Percentiles rank a stretch among this genome's conserved stretches.
phyloP scores from a whole-genome alignment of 495 filamentous ascomycete species.

The Neurospora tetraspora region DNA sequence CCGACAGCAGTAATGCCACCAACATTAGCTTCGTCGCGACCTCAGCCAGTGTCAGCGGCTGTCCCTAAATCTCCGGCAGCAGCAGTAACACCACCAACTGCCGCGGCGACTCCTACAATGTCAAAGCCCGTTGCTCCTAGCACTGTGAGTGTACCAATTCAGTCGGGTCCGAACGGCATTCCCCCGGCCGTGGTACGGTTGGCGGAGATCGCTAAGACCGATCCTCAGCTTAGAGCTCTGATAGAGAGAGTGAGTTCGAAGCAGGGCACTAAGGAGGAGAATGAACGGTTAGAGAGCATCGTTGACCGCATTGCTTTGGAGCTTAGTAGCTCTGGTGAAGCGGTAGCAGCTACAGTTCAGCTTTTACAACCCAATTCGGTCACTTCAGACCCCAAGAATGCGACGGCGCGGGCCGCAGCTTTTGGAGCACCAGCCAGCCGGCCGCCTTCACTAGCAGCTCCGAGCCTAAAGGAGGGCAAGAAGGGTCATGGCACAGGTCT shows the following conservation, averaged over 20 bases:
- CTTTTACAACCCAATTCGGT: not conserved
- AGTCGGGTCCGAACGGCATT: not conserved
- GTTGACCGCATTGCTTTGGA: not conserved
- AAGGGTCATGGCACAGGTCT: not conserved
- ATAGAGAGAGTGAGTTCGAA: not conserved
- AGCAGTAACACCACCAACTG: not conserved
- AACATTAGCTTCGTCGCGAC: not conserved
- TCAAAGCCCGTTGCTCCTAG: not conserved
- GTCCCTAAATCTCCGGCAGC: not conserved
- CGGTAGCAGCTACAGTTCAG: not conserved
- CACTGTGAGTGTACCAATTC: not conserved
- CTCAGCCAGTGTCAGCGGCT: not conserved
- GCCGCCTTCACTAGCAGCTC: not conserved
- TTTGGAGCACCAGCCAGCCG: not conserved
- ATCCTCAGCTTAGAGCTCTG: not conserved
- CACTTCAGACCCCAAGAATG: not conserved
- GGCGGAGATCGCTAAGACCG: not conserved
- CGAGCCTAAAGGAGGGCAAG: not conserved
- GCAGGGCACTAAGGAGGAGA: not conserved
- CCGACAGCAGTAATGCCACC: not conserved
- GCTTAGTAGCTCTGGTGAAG: not conserved
- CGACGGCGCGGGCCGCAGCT: not conserved
- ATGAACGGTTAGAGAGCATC: not conserved
- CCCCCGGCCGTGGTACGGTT: not conserved
- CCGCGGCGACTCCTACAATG: not conserved